phyloP scores from a whole-genome alignment of 1,284 basidiomycete genomes.

The Cystobasidium slooffiae region DNA sequence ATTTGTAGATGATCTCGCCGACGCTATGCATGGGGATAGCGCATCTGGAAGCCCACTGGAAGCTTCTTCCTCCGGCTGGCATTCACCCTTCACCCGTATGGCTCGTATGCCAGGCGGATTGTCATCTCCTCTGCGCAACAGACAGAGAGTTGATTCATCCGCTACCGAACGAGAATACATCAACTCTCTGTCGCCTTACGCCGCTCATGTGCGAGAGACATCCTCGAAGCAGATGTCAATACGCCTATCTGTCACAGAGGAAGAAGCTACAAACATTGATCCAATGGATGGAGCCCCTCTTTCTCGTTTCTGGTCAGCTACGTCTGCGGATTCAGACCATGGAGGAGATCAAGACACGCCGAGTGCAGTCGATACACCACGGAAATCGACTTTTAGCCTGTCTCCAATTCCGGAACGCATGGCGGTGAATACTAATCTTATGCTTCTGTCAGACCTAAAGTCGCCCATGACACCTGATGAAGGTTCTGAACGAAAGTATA shows the following conservation, averaged over 20 bases:
- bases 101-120: conserved; percentile 1
- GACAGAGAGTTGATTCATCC: conserved; percentile 21
- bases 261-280: not conserved
- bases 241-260: not conserved
- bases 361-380: too few relatives aligned
- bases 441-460: conserved; percentile 41
- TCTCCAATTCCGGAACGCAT: conserved; percentile 7
- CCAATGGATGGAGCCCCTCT: conserved; percentile 10
- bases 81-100: not conserved
- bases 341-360: not conserved
- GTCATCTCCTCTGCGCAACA: conserved; percentile 3
- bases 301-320: conserved; percentile 12
- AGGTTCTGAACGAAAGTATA: conserved; percentile 50
- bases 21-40: conserved; percentile 66
- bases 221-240: not conserved
- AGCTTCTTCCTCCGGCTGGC: not conserved
- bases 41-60: conserved; percentile 8
- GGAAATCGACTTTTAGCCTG: not conserved
- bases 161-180: not conserved
- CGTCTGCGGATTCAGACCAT: conserved; percentile 5
- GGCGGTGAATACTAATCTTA: conserved; percentile 1
- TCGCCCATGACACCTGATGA: conserved; percentile 55
- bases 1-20: conserved; percentile 89
- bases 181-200: conserved; percentile 8
- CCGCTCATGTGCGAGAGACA: conserved; percentile 4